Base-by-base conservation (phyloP, 345 rosid genomes). In the Salix koriyanagi region DNA sequence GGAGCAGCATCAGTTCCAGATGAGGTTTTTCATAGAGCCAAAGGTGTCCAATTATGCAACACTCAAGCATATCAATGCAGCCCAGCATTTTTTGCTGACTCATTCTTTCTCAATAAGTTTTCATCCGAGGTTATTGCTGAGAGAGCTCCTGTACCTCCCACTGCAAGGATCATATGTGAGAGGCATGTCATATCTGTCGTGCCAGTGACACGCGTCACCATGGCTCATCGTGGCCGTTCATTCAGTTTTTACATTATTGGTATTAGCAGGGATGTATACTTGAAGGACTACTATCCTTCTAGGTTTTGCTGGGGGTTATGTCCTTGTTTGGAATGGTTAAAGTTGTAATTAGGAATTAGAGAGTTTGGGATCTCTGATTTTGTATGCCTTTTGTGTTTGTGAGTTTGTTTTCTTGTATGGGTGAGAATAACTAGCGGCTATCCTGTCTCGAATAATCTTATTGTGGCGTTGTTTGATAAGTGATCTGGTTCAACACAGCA, bases 1-100 rank as follows among this genome's bases (percentile, higher is more conserved):
- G 97, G 99, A 34, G 98, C 99, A 42, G 97, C 94, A 21, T 96
- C 98, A 0, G 99, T 96, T 52, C 98, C 98, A 2, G 99, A 92
- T 7, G 97, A 92, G 58, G 93, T 96, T 46, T 96, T 91, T 85
- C 90, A 93, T 82, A 84, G 88, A 85, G 98, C 99, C 70, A 90
- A 83, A 87, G 97, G 99, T 67, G 94, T 93, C 69, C 97, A 92
- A 84, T 82, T 93, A 69, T 92, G 96, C 88, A 93, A 93, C 84
- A 92, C 98, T 32, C 99, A 96, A 79, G 99, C 99, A 58, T 75
- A 90, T 76, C 97, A 91, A 78, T 92, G 99, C 85, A 76, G 92
- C 21, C 99, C 97, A 0, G 95, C 99, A 52, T 96, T 82, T 83
- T 96, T 96, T 54, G 98, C 98, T 0, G 98, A 92, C 89, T 96